Conservation (phyloP, 139 green algal species). For the Desmodesmus armatus region DNA sequence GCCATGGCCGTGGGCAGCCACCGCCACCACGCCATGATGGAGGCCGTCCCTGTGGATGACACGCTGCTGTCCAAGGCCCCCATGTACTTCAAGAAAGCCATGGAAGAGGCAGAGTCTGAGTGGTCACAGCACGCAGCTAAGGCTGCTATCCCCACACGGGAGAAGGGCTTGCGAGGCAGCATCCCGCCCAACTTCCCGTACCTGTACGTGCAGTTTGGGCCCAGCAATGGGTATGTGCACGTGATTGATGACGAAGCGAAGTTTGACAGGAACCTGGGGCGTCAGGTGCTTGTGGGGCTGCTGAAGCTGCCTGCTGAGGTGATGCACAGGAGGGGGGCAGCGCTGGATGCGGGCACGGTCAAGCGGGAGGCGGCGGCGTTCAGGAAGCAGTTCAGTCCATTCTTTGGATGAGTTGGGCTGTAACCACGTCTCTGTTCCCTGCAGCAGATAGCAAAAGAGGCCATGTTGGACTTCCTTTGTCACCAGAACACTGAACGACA, state of each 20-base stretch:
- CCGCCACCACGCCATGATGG: constrained; percentile 83
- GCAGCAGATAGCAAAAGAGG: too few species aligned
- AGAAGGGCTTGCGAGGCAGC: constrained; percentile 84
- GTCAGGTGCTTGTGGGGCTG: constrained; percentile 84
- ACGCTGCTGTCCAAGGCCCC: constrained; percentile 36
- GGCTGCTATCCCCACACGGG: constrained; percentile 92
- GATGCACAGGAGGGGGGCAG: constrained; percentile 63
- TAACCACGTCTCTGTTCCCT: too few species aligned
- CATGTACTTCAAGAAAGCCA: constrained; percentile 82
- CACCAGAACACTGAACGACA: too few species aligned
- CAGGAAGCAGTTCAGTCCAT: constrained; percentile 70
- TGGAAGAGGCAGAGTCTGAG: constrained; percentile 92
- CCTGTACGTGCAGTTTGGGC: constrained; percentile 88
- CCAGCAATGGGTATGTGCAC: constrained; percentile 86
- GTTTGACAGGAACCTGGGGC: constrained; percentile 84
- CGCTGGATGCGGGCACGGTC: constrained; percentile 46
- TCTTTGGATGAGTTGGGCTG: too few species aligned
- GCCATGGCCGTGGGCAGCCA: constrained; percentile 65
- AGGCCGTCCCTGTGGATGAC: constrained; percentile 82
- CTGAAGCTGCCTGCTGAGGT: constrained; percentile 84
- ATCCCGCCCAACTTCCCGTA: constrained; percentile 98
- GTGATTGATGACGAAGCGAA: constrained; percentile 94
- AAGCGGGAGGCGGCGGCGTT: constrained; percentile 80
- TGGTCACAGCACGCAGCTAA: constrained; percentile 96
- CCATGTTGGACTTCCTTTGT: too few species aligned